Evolutionary conservation across 2,329 filamentous ascomycete genomes (phyloP).

Genomic region (Fusarium mangiferae): DNA sequence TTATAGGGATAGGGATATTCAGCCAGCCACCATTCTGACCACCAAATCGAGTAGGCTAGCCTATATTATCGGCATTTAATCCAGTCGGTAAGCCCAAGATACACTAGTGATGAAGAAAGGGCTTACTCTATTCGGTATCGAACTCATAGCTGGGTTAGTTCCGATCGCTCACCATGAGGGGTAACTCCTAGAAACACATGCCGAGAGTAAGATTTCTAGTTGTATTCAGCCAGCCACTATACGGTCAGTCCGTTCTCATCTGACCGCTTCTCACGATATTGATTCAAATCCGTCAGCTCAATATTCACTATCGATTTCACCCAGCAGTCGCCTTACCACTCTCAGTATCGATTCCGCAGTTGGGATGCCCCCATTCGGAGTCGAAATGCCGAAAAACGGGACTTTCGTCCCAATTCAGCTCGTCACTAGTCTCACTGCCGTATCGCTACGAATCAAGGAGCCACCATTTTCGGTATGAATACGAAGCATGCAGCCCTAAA

Average conservation of each 20-base stretch:
- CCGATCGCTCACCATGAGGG: not conserved
- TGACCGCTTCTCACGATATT: not conserved
- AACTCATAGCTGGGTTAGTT: not conserved
- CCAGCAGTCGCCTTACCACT: not conserved
- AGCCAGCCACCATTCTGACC: not conserved
- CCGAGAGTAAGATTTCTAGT: not conserved
- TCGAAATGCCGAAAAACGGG: not conserved
- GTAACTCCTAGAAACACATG: no score
- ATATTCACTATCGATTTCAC: not conserved
- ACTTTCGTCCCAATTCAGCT: not conserved
- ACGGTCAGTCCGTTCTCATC: not conserved
- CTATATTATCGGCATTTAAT: not conserved
- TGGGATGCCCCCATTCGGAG: not conserved
- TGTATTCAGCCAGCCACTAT: not conserved
- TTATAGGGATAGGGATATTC: not conserved
- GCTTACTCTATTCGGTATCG: rapidly evolving
- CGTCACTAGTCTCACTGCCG: not conserved
- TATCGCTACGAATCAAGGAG: not conserved
- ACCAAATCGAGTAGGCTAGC: not conserved
- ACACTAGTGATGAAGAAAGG: not conserved
- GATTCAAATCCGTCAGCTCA: not conserved
- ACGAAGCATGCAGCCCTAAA: not conserved
- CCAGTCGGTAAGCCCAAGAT: rapidly evolving
- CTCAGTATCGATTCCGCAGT: not conserved
- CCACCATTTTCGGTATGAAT: not conserved